Evolutionary conservation across 306 rosid species (phyloP).

Genomic region (Quercus gilva): DNA sequence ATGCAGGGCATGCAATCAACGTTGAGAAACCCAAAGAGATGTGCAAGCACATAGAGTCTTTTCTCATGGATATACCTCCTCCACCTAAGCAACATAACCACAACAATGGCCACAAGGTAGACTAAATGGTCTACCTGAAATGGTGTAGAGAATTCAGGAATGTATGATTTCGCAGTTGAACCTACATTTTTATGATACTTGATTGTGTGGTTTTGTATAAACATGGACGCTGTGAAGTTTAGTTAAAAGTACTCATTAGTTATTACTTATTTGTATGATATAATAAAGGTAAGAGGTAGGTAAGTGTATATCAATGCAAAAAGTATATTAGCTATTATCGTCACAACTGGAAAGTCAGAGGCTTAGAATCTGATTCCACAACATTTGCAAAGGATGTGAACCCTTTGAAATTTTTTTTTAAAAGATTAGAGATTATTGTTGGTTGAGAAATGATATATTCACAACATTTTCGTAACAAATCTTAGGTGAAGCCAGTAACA

Average conservation of each 20-base stretch:
- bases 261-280: too few species aligned
- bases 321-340: background rate
- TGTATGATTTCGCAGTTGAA: background rate
- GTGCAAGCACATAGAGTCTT: constrained; percentile 50
- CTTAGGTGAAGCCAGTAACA: too few species aligned
- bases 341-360: background rate
- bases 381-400: background rate
- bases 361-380: background rate
- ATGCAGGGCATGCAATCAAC: constrained; percentile 86
- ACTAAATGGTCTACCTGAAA: constrained; percentile 24
- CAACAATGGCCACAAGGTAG: constrained; percentile 50
- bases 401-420: background rate
- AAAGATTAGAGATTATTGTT: background rate
- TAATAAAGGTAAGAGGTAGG: too few species aligned
- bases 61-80: constrained; percentile 47
- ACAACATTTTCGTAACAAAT: too few species aligned
- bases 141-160: constrained; percentile 9
- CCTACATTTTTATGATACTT: background rate
- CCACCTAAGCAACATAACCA: constrained; percentile 27
- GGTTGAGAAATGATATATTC: background rate
- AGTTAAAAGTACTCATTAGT: background rate
- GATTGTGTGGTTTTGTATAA: background rate
- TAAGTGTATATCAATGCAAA: background rate
- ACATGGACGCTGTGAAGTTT: background rate
- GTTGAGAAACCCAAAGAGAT: constrained; percentile 75